Base-by-base conservation (phyloP, 139 green algal species). In the Desmodesmus armatus region DNA sequence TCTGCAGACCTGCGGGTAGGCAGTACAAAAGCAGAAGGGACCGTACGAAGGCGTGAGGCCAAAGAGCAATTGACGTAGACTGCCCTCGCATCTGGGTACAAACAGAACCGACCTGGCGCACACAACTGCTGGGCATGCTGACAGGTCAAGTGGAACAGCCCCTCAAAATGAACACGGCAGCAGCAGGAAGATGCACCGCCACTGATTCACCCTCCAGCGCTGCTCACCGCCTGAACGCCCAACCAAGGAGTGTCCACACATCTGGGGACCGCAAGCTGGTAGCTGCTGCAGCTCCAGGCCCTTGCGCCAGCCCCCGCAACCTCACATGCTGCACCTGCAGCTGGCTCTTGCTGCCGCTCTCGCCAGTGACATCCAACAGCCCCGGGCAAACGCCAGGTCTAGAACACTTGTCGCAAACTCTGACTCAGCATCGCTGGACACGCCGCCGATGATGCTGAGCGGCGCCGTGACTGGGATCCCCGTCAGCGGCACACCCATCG, bases 231-330 rank as follows among this genome's bases (percentile, higher is more conserved):
- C 51, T 47, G 7, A 84, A 31, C 4, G 58, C 77, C 77, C 77
- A 84, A 4, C 40, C 9, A 23, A 84, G 60, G 5, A 84, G 25
- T 2, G 77, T 74, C 77, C 77, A 84, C 35, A 73, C 77, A 39
- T 84, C 58, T 27, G 77, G 77, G 2, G 15, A 43, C 25, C 15
- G 15, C 6, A 72, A 29, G 5, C 5, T n/a, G 2, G 58, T 17
- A 29, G 77, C 77, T 58, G 58, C 11, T 58, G 53, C 37, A 27
- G 77, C 77, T n/a, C 27, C 77, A 43, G 77, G 55, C 23, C 77
- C 77, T 17, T 84, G 77, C 31, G 58, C 77, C 19, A 84, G 60
- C 13, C 77, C 77, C 1, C n/a, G n/a, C 35, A 84, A 29, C 35
- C n/a, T 9, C 23, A 74, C 23, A 15, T 84, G 58, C 60, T 84